Conservation (phyloP, 306 rosid species). For the Medicago truncatula region DNA sequence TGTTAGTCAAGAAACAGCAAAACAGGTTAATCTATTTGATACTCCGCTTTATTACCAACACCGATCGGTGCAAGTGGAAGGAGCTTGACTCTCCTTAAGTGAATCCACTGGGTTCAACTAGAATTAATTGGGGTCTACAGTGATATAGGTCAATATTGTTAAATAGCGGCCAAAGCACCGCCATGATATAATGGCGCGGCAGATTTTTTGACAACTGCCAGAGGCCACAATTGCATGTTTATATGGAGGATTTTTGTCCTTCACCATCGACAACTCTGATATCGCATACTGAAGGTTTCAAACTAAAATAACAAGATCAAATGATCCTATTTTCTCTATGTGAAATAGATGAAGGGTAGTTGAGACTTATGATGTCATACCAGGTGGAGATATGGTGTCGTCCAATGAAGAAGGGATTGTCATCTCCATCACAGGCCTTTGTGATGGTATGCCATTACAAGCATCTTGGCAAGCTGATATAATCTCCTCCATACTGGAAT, state of each 20-base stretch:
- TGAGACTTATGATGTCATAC: conserved; percentile 41
- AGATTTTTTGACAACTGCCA: background rate
- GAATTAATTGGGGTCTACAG: background rate
- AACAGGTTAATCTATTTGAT: background rate
- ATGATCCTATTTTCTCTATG: background rate
- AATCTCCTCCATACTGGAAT: conserved; percentile 64
- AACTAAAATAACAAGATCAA: conserved; percentile 8
- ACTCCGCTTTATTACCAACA: conserved; percentile 14
- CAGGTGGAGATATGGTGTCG: conserved; percentile 73
- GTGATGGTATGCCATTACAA: conserved; percentile 66
- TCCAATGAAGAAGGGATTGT: conserved; percentile 77
- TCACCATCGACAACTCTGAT: background rate
- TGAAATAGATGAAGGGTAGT: background rate
- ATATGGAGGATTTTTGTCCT: background rate
- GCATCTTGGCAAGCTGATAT: conserved; percentile 69
- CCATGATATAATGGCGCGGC: background rate
- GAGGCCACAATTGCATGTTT: background rate
- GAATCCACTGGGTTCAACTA: background rate
- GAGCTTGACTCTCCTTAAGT: background rate
- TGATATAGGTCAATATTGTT: background rate
- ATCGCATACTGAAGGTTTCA: background rate
- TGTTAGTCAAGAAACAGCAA: background rate
- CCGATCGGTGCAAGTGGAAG: background rate
- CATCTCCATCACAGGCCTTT: conserved; percentile 72
- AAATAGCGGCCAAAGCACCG: background rate